A percentile compares a stretch with the other conserved stretches of the same genome.
Conservation (phyloP, 2,329 filamentous ascomycete species). For the Diaporthe vexans region DNA sequence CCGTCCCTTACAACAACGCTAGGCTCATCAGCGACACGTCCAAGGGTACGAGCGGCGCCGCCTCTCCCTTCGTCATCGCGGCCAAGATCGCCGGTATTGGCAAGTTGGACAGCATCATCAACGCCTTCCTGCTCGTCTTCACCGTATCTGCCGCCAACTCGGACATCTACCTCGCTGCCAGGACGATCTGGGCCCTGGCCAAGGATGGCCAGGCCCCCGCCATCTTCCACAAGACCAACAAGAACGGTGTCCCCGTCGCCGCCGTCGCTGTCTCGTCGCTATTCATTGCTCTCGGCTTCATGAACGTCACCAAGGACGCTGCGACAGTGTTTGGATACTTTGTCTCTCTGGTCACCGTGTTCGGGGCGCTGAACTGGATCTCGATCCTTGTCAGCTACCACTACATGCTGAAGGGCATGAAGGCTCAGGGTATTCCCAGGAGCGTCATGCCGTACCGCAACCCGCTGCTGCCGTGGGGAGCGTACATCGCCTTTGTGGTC, state of each 20-base stretch:
- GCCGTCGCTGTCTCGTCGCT: slow-evolving; percentile 54
- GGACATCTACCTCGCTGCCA: slow-evolving; percentile 64
- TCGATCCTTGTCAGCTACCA: slow-evolving; percentile 57
- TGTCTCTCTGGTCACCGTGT: slow-evolving; percentile 59
- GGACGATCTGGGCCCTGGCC: slow-evolving; percentile 56
- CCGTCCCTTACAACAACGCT: slow-evolving; percentile 68
- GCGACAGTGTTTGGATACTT: slow-evolving; percentile 58
- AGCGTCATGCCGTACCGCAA: slow-evolving; percentile 55
- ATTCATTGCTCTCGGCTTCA: slow-evolving; percentile 56
- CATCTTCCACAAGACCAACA: slow-evolving; percentile 52
- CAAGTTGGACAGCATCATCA: slow-evolving; percentile 70
- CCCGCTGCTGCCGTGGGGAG: slow-evolving; percentile 55
- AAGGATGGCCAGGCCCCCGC: slow-evolving; percentile 57
- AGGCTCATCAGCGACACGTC: slow-evolving; percentile 66
- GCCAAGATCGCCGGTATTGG: slow-evolving; percentile 63
- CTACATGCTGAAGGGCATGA: slow-evolving; percentile 52
- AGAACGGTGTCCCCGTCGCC: slow-evolving; percentile 56
- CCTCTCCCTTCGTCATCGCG: slow-evolving; percentile 31
- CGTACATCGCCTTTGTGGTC: slow-evolving; percentile 61
- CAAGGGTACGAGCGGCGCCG: slow-evolving; percentile 54
- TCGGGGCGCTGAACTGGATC: slow-evolving; percentile 60
- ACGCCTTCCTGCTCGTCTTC: slow-evolving; percentile 70
- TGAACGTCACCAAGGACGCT: slow-evolving; percentile 55
- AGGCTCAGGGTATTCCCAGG: slow-evolving; percentile 47
- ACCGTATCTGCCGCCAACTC: slow-evolving; percentile 73